Base-by-base conservation (phyloP, 352 stramenopile species). In the Phytophthora citricola region DNA sequence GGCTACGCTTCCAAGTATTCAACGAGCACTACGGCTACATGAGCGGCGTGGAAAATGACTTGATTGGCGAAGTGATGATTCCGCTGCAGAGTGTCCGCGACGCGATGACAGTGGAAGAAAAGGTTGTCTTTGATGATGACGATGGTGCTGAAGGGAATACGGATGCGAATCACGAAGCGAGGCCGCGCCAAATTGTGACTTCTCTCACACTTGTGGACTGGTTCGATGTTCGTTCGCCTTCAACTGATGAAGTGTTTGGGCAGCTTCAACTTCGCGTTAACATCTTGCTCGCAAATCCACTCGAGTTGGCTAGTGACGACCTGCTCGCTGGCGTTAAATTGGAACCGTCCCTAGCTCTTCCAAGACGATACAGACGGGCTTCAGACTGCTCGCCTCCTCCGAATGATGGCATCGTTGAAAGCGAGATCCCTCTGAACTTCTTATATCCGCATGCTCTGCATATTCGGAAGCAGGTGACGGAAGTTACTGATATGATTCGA, bases 11-110 rank as follows among this genome's bases (percentile, higher is more conserved):
- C 5, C 80, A 94, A 71, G 75, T 94, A 11, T 91, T 75, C 49
- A 84, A 91, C 57, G 86, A 94, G 45, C 81, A 71, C 38, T 92
- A 94, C n/a, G 66, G 77, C 9, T 92, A 92, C 52, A 90, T 94
- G 78, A 83, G 75, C 44, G 86, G 86, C 5, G 50, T 94, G 3
- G 86, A 94, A 52, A 87, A 85, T 17, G 79, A 92, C 24, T 63
- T 92, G 12, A 76, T 94, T 15, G 86, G 86, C 5, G 86, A 94
- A 68, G 80, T 92, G 12, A 61, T 91, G 41, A 71, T 94, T 39
- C 83, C 86, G 17, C 56, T 94, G 26, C 77, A 92, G 61, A 92
- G 83, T 58, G 54, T 89, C 10, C 80, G 83, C 6, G 78, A 90
- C 24, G 49, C 76, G 1, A 90, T 92, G 85, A 71, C 74, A 8